These are phyloP conservation scores for Termitomyces sp. DNA, from an alignment of 768 basidiomycete genomes.

Conservation along the genomic window DNA sequence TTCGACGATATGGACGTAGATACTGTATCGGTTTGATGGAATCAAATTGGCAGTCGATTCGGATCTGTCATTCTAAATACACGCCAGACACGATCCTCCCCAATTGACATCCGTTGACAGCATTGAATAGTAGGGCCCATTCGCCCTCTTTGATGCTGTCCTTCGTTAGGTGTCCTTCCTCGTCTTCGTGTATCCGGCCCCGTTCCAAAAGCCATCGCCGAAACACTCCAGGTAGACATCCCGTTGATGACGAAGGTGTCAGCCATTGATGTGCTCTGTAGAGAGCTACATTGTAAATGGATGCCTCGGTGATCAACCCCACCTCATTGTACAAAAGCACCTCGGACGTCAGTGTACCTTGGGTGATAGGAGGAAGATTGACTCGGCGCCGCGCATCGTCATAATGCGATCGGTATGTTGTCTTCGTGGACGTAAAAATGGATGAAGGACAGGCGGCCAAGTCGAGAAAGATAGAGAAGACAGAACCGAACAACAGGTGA, in stretches of 20 bases:
- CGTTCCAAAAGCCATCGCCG: slow-evolving; percentile 66
- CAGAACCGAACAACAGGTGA: slow-evolving; percentile 18
- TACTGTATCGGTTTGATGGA: slow-evolving; percentile 6
- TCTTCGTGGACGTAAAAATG: slow-evolving; percentile 64
- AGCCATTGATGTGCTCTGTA: slow-evolving; percentile 53
- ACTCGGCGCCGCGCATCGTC: slow-evolving; percentile 56
- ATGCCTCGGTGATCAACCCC: slow-evolving; percentile 53
- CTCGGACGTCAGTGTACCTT: slow-evolving; percentile 35
- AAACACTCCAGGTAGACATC: slow-evolving; percentile 70
- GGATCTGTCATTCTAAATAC: background rate
- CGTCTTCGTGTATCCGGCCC: slow-evolving; percentile 47
- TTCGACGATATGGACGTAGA: slow-evolving; percentile 50
- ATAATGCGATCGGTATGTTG: slow-evolving; percentile 57
- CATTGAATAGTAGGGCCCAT: slow-evolving; percentile 66
- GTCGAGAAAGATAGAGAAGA: slow-evolving; percentile 52
- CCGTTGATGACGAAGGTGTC: slow-evolving; percentile 54
- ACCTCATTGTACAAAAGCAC: slow-evolving; percentile 58
- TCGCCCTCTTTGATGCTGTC: slow-evolving; percentile 47
- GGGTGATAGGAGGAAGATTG: slow-evolving; percentile 31
- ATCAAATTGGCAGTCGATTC: background rate
- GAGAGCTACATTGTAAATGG: slow-evolving; percentile 70
- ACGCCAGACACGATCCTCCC: slow-evolving; percentile 32
- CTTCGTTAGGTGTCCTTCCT: slow-evolving; percentile 32
- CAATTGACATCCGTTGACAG: slow-evolving; percentile 62
- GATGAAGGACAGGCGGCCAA: slow-evolving; percentile 44